Evolutionary conservation across 176 grass and related monocot genomes (phyloP).

Genomic region (Hyparrhenia diplandra): DNA sequence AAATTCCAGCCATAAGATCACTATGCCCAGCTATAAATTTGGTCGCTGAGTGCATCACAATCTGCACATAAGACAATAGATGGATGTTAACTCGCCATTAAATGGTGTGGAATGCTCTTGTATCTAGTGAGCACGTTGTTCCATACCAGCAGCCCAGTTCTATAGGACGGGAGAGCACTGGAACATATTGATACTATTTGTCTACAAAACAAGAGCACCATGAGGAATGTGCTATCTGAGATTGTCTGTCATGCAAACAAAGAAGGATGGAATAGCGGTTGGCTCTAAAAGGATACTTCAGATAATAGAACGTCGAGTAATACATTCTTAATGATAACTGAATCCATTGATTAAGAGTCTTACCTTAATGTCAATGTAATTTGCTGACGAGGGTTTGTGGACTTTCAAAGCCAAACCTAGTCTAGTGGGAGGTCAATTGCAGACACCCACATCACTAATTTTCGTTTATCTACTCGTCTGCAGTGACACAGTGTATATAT

Average conservation of each 20-base stretch:
- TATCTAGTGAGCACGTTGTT: slow-evolving; percentile 7
- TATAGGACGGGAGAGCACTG: slow-evolving; percentile 77
- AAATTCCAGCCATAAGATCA: slow-evolving; percentile 98
- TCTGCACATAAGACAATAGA: slow-evolving; percentile 43
- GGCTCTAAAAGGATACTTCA: not conserved
- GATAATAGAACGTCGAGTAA: not conserved
- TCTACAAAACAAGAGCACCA: slow-evolving; percentile 84
- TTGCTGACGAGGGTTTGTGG: slow-evolving; percentile 92
- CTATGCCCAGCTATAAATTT: slow-evolving; percentile 98
- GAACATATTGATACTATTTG: slow-evolving; percentile 99
- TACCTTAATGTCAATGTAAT: slow-evolving; percentile 93
- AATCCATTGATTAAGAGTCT: not conserved
- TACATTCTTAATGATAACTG: not conserved
- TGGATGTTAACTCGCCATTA: not conserved
- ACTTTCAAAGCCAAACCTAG: slow-evolving; percentile 94
- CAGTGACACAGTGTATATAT: slow-evolving; percentile 20
- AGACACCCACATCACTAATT: slow-evolving; percentile 52
- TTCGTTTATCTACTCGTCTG: slow-evolving; percentile 83
- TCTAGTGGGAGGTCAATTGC: slow-evolving; percentile 65
- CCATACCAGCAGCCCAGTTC: slow-evolving; percentile 90
- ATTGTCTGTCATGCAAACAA: slow-evolving; percentile 72
- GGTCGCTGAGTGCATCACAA: slow-evolving; percentile 98
- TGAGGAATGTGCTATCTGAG: slow-evolving; percentile 78
- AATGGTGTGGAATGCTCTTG: not conserved
- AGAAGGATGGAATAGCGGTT: not conserved